Evolutionary conservation across 2,329 filamentous ascomycete genomes (phyloP), one percentile per base, ranked within the genome.

Genomic region (Fusarium sp.): DNA sequence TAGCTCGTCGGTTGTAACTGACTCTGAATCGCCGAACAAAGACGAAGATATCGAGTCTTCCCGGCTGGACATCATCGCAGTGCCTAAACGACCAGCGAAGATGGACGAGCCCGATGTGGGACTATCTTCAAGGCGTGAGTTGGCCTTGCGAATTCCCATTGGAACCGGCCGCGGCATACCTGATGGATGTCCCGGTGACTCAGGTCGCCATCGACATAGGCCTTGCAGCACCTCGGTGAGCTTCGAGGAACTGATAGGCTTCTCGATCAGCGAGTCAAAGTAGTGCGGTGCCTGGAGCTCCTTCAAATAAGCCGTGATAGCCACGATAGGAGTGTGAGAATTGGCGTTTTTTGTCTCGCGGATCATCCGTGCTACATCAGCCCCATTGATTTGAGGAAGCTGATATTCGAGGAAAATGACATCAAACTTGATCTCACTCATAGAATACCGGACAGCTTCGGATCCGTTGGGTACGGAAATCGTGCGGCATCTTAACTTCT

Each of bases 371-470:
- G 96, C 95, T 60, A 99, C 93, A 78, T 99, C 96, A 15, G 94
- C 92, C 25, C 96, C 96, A 75, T 94, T 98, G 77, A 98, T 94
- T 77, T 97, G 94, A 12, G 96, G 95, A 47, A 99, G 85, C 79
- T 95, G 97, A 83, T 94, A 98, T 81, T 99, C 96, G 80, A 97
- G 95, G 85, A 99, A 96, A 78, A 99, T 98, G 75, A 98, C 94
- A 81, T 99, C 96, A 77, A 98, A 99, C 77, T 98, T 97, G 78
- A 99, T 95, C 78, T 98, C 95, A 77, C 95, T 95, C 86, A 97
- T 93, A 29, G 96, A 94, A 81, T 96, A 97, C 24, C 95, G 90
- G 75, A 97, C 91, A 14, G 95, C 96, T 77, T 99, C 96, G 0
- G 93, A 91, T 1, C 96, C 96, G 73, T 95, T 97, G 5, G 91